phyloP scores from a whole-genome alignment of 1,284 basidiomycete species.

The Schizophyllum commune region DNA sequence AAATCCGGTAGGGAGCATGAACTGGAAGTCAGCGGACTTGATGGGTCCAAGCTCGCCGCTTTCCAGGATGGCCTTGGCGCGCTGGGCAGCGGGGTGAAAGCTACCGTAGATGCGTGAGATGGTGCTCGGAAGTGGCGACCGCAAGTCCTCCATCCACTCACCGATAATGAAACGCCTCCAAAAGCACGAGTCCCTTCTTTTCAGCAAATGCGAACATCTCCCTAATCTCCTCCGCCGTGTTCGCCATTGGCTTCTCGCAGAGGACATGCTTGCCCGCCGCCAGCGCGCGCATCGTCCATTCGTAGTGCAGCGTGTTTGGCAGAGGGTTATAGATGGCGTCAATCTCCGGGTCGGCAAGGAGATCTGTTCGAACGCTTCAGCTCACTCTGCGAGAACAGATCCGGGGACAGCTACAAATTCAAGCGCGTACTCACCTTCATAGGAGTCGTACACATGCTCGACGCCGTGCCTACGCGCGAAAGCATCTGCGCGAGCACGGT shows the following conservation, averaged over 20 bases:
- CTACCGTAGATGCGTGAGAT: slow-evolving; percentile 14
- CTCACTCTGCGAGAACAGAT: slow-evolving; percentile 6
- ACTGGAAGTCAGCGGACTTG: slow-evolving; percentile 18
- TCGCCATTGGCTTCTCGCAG: slow-evolving; percentile 52
- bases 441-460: slow-evolving; percentile 46
- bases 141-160: slow-evolving; percentile 8
- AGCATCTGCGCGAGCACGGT: slow-evolving; percentile 35
- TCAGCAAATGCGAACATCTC: slow-evolving; percentile 34
- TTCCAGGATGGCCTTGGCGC: slow-evolving; percentile 35
- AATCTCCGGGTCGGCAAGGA: not conserved
- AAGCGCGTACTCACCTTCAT: slow-evolving; percentile 36
- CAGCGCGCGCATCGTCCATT: slow-evolving; percentile 60
- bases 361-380: slow-evolving; percentile 15
- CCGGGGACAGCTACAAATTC: slow-evolving; percentile 9
- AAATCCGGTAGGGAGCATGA: slow-evolving; percentile 23
- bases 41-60: slow-evolving; percentile 28
- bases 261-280: slow-evolving; percentile 58
- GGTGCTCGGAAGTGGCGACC: slow-evolving; percentile 1
- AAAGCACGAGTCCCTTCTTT: slow-evolving; percentile 35
- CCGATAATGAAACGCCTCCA: slow-evolving; percentile 49
- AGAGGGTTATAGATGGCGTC: not conserved
- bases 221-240: slow-evolving; percentile 41
- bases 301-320: slow-evolving; percentile 18
- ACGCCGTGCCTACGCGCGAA: slow-evolving; percentile 54
- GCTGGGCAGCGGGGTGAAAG: slow-evolving; percentile 47